phyloP scores from a whole-genome alignment of 768 basidiomycete genomes.

The Suillus decipiens region DNA sequence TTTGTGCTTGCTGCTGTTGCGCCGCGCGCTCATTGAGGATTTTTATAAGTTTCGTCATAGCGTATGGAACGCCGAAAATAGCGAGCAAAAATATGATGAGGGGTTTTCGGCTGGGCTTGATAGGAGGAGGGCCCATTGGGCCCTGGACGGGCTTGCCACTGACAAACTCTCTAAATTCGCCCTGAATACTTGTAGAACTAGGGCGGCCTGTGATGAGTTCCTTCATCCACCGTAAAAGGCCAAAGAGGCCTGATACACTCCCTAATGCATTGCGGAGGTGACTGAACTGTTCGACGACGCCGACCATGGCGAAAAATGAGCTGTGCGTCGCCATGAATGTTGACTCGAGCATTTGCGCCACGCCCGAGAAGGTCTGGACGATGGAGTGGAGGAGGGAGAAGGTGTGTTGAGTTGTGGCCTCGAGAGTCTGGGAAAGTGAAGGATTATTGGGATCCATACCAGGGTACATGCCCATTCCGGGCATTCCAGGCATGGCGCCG shows the following conservation, averaged over 20 bases:
- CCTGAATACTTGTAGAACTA: slow-evolving; percentile 44
- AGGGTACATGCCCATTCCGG: slow-evolving; percentile 36
- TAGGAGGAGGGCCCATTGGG: slow-evolving; percentile 39
- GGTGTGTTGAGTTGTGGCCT: slow-evolving; percentile 87
- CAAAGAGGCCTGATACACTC: slow-evolving; percentile 91
- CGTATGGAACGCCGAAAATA: slow-evolving; percentile 89
- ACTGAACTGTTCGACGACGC: slow-evolving; percentile 93
- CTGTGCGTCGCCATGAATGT: slow-evolving; percentile 98
- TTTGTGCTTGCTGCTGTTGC: slow-evolving; percentile 43
- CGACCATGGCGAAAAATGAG: slow-evolving; percentile 94
- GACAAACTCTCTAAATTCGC: slow-evolving; percentile 79
- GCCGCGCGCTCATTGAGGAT: slow-evolving; percentile 68
- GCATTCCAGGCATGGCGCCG: slow-evolving; percentile 35
- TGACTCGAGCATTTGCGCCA: slow-evolving; percentile 96
- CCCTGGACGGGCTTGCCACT: slow-evolving; percentile 61
- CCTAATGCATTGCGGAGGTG: slow-evolving; percentile 91
- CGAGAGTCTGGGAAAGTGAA: slow-evolving; percentile 83
- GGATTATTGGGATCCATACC: slow-evolving; percentile 54
- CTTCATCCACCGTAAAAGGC: slow-evolving; percentile 83
- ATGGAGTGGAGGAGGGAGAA: slow-evolving; percentile 93
- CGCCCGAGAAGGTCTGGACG: slow-evolving; percentile 92
- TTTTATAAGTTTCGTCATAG: slow-evolving; percentile 88
- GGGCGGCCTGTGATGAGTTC: slow-evolving; percentile 54
- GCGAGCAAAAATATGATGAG: slow-evolving; percentile 92
- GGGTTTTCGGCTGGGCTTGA: slow-evolving; percentile 84